Evolutionary conservation across 176 grass and related monocot genomes (phyloP).

Genomic region (Neostapfia colusana): DNA sequence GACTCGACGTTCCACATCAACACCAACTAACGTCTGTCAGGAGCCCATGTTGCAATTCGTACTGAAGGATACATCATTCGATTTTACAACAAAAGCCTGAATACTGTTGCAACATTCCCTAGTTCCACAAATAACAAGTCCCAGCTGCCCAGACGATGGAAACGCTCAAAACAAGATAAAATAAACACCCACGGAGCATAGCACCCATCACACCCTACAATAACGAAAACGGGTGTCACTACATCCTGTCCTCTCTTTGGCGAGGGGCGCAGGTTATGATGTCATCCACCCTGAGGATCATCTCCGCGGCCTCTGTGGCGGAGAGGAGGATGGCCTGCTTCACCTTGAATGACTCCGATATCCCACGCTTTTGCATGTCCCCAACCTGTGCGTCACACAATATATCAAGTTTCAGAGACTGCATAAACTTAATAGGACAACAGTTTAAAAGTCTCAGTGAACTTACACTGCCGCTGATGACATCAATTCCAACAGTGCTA

Average conservation of each 20-base stretch:
- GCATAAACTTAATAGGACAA: neutral
- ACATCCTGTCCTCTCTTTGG: slow-evolving; percentile 55
- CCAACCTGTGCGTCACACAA: slow-evolving; percentile 33
- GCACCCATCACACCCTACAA: too few species aligned
- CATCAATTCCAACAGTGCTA: slow-evolving; percentile 68
- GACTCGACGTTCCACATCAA: neutral
- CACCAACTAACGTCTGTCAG: neutral
- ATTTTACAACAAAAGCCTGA: slow-evolving; percentile 13
- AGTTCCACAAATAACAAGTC: slow-evolving; percentile 10
- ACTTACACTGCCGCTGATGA: slow-evolving; percentile 49
- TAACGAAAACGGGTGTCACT: neutral
- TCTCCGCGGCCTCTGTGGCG: slow-evolving; percentile 38
- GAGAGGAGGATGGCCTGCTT: slow-evolving; percentile 53
- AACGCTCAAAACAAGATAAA: slow-evolving; percentile 6
- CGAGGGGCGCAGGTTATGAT: slow-evolving; percentile 46
- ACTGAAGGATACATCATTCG: neutral
- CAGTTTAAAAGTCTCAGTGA: neutral
- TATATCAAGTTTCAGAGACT: neutral
- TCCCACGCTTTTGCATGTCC: slow-evolving; percentile 53
- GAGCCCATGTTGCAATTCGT: neutral
- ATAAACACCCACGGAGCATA: neutral
- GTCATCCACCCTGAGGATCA: slow-evolving; percentile 55
- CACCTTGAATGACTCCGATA: slow-evolving; percentile 57
- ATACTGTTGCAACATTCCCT: neutral
- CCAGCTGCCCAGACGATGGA: neutral